A percentile compares a stretch with the other conserved stretches of the same genome.
Conservation (phyloP, 2,329 filamentous ascomycete genomes). For the Daldinia sp. region DNA sequence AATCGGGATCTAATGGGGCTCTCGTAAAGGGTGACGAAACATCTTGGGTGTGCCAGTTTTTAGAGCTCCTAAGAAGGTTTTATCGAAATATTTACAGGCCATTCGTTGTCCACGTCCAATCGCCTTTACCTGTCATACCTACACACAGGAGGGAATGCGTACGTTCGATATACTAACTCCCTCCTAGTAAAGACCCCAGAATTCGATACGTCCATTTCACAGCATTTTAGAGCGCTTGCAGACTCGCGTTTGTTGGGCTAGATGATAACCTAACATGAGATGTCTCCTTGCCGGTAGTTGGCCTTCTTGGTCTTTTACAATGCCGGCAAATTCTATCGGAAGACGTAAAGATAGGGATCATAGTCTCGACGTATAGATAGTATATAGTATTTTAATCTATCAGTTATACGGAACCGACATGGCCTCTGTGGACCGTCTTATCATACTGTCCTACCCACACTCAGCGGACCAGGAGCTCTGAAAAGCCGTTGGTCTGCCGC, state of each 20-base stretch:
- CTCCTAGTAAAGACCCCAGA: conserved; percentile 10
- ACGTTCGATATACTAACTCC: conserved; percentile 10
- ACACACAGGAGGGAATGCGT: conserved; percentile 14
- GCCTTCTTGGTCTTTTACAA: conserved; percentile 13
- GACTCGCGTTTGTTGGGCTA: conserved; percentile 1
- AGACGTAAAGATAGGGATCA: conserved; percentile 11
- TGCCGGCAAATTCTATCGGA: conserved; percentile 29
- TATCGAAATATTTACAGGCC: conserved; percentile 20
- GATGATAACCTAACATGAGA: conserved; percentile 11
- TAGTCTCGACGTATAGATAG: conserved; percentile 20
- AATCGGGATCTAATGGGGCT: conserved; percentile 24
- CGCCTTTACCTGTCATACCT: conserved; percentile 16
- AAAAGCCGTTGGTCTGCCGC: not conserved
- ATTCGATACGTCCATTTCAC: conserved; percentile 1
- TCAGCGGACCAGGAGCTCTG: conserved; percentile 13
- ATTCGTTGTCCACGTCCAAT: conserved; percentile 25
- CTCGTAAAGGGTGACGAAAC: conserved; percentile 24
- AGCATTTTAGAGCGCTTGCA: not conserved
- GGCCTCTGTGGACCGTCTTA: conserved; percentile 15
- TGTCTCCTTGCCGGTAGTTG: conserved; percentile 28
- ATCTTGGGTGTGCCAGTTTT: conserved; percentile 4
- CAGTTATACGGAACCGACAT: conserved; percentile 8
- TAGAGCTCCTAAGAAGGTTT: conserved; percentile 29
- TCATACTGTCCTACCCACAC: conserved; percentile 13
- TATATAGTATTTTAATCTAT: conserved; percentile 26